Percentiles rank a stretch among this genome's conserved stretches.
These are phyloP conservation scores for Scedosporium aurantiacum DNA, from an alignment of 2,329 filamentous ascomycete species.

Conservation along the genomic window DNA sequence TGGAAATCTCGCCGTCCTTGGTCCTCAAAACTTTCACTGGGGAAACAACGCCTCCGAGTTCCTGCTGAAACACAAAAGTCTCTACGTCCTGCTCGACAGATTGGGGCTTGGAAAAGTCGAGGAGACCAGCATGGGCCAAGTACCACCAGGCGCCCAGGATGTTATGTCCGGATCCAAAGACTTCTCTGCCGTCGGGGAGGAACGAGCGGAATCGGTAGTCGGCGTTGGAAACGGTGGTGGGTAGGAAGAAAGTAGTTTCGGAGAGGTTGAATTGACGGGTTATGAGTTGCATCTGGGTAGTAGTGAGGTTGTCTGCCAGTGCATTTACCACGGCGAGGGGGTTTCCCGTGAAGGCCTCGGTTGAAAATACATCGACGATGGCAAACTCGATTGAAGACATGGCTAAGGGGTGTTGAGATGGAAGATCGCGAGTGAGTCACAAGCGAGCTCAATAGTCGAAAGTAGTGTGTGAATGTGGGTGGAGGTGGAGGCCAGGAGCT, in stretches of 20 bases:
- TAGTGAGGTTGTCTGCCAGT: constrained; percentile 8
- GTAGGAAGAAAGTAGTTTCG: constrained; percentile 13
- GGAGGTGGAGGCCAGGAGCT: no score
- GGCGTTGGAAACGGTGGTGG: background rate
- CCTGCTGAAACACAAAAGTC: constrained; percentile 9
- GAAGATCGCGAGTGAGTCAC: no score
- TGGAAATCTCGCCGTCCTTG: constrained; percentile 1
- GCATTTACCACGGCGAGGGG: constrained; percentile 13
- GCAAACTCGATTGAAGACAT: constrained; percentile 17
- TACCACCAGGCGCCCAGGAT: constrained; percentile 15
- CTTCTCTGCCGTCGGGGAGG: constrained; percentile 12
- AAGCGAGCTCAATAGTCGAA: no score
- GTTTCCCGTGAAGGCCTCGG: constrained; percentile 12
- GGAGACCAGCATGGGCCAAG: constrained; percentile 8
- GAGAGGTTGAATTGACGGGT: constrained; percentile 15
- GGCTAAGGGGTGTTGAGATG: background rate
- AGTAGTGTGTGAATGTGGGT: no score
- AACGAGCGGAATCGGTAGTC: constrained; percentile 13
- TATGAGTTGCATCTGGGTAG: constrained; percentile 13
- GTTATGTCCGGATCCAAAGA: constrained; percentile 14
- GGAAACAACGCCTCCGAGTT: constrained; percentile 8
- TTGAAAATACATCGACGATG: constrained; percentile 13
- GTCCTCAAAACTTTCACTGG: constrained; percentile 7
- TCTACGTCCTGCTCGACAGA: constrained; percentile 2
- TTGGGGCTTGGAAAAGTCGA: constrained; percentile 7